Evolutionary conservation across 352 stramenopile species (phyloP).

Genomic region (Phytopythium delawarense): DNA sequence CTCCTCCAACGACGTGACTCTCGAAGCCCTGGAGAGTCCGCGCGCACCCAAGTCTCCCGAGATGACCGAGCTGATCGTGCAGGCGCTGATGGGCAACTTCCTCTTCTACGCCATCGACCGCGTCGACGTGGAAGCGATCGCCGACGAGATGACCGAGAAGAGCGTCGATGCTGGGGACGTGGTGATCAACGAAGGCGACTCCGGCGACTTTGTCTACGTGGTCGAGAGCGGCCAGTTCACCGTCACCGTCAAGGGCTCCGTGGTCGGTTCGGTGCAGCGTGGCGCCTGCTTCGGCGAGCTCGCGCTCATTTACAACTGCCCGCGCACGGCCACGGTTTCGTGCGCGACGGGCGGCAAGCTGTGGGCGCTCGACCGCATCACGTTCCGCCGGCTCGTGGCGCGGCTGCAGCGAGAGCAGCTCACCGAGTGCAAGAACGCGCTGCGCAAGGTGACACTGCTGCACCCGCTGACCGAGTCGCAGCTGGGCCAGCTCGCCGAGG

Average conservation of each 20-base stretch:
- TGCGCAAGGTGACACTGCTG: slow-evolving; percentile 53
- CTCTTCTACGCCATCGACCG: slow-evolving; percentile 61
- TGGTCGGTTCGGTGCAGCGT: slow-evolving; percentile 65
- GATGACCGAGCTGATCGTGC: slow-evolving; percentile 41
- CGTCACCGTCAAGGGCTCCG: slow-evolving; percentile 79
- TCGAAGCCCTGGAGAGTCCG: background rate
- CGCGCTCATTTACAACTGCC: slow-evolving; percentile 94
- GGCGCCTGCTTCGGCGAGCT: slow-evolving; percentile 93
- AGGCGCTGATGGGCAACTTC: slow-evolving; percentile 61
- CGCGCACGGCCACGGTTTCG: slow-evolving; percentile 88
- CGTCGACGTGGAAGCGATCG: slow-evolving; percentile 46
- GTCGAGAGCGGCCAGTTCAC: slow-evolving; percentile 81
- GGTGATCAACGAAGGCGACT: slow-evolving; percentile 59
- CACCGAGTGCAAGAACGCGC: slow-evolving; percentile 55
- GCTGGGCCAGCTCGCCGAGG: slow-evolving; percentile 52
- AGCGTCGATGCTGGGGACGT: slow-evolving; percentile 27
- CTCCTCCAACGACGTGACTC: background rate
- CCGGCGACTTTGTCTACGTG: slow-evolving; percentile 81
- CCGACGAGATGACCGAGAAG: slow-evolving; percentile 52
- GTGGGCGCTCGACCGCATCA: slow-evolving; percentile 84
- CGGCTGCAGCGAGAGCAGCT: slow-evolving; percentile 67
- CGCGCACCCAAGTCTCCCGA: slow-evolving; percentile 39
- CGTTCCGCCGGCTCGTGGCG: slow-evolving; percentile 84
- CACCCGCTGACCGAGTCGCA: slow-evolving; percentile 55
- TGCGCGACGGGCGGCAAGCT: slow-evolving; percentile 45